A percentile compares a stretch with the other conserved stretches of the same genome.
phyloP scores from a whole-genome alignment of 768 basidiomycete genomes.

The Russula sp. region DNA sequence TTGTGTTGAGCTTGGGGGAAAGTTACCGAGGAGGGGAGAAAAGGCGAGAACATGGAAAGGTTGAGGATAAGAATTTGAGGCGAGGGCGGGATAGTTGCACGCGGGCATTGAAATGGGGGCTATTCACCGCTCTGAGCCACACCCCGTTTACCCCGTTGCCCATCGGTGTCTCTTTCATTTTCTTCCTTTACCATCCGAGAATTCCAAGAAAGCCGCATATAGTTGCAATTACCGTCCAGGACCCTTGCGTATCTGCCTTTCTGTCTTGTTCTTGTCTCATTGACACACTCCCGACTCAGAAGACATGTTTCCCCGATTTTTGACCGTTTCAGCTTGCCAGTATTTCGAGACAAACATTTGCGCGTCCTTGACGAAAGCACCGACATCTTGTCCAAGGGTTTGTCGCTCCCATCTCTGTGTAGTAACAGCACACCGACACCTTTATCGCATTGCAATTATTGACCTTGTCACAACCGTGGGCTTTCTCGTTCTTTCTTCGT shows the following conservation, averaged over 20 bases:
- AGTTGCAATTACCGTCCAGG: background rate
- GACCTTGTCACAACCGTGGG: background rate
- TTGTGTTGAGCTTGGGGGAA: background rate
- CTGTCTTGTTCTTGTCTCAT: slow-evolving; percentile 18
- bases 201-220: background rate
- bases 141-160: background rate
- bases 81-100: background rate
- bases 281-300: slow-evolving; percentile 1
- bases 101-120: slow-evolving; percentile 22
- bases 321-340: slow-evolving; percentile 17
- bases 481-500: background rate
- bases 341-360: background rate
- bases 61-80: background rate
- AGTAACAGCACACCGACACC: background rate
- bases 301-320: slow-evolving; percentile 18
- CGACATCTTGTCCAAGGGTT: background rate
- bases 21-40: background rate
- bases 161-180: background rate
- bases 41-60: background rate
- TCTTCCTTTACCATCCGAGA: background rate
- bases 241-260: background rate
- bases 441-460: background rate
- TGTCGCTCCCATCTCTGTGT: background rate
- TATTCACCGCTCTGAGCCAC: background rate
- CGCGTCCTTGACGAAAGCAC: background rate